Base-by-base conservation (phyloP, 2,329 filamentous ascomycete species). In the Cytospora leucostoma region DNA sequence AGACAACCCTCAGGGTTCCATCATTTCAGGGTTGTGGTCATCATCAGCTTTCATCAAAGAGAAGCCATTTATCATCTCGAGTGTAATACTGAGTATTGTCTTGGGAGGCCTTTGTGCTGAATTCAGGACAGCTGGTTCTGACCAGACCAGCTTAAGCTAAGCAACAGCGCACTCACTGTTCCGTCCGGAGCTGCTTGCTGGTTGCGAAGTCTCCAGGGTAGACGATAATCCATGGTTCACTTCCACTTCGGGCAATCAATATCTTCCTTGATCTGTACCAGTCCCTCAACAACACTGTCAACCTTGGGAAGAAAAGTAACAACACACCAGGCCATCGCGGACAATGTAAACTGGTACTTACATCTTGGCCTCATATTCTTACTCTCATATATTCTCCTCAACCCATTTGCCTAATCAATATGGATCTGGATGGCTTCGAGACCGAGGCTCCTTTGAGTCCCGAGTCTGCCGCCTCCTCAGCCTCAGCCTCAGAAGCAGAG, bases 371-470 rank as follows among this genome's bases (percentile, higher is more conserved):
- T 5, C 7, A 15, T 19, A 7, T 47, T 47, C 27, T 21, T 19
- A 47, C n/a, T 19, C 44, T 13, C 19, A 2, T 34, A 35, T 62
- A 15, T 11, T 33, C 21, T 47, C 17, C 15, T 59, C n/a, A n/a
- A 19, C n/a, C 40, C 4, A 7, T 33, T 47, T 21, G 17, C 27
- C 60, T 17, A 19, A 40, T 59, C 19, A 12, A 7, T n/a, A 11
- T 32, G 7, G 61, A 54, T 7, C 13, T 51, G 21, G 53, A 55
- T 13, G 53, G 61, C 34, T n/a, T 38, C 15, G 64, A 63, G 12
- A 58, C 35, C 7, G 64, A 63, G 50, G 53, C 56, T 7, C 53
- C 38, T 8, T 11, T 52, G 44, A 63, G 56, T 35, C 52, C 49
- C 21, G 52, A 47, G 4, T 60, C 64, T 27, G 33, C 53, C 5